Conservation (phyloP, 1,139 yeast genomes). For the Candida sp. region DNA sequence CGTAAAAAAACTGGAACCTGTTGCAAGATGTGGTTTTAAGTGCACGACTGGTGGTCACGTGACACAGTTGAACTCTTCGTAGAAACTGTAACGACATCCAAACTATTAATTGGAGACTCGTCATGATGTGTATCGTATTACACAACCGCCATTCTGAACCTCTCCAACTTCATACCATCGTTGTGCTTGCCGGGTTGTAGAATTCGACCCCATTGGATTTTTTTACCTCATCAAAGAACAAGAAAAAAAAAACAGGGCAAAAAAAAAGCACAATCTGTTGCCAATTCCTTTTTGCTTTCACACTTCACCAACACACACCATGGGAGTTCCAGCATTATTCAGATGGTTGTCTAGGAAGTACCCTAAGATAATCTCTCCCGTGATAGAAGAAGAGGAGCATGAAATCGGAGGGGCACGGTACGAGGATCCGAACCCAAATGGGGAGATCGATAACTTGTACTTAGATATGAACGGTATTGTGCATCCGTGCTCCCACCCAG, state of each 20-base stretch:
- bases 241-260: neutral
- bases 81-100: no score
- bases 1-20: no score
- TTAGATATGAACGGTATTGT: conserved; percentile 98
- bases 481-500: conserved; percentile 98
- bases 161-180: no score
- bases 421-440: conserved; percentile 87
- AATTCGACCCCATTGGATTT: no score
- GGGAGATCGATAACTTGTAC: conserved; percentile 90
- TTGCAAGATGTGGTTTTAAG: no score
- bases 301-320: neutral
- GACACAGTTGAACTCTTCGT: no score
- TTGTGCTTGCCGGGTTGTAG: neutral
- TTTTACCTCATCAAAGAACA: neutral
- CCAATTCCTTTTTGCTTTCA: neutral
- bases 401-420: conserved; percentile 62
- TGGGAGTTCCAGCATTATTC: conserved; percentile 96
- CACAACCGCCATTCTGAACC: no score
- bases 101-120: no score
- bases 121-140: no score
- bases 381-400: conserved; percentile 71
- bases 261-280: neutral
- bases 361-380: conserved; percentile 94
- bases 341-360: conserved; percentile 95
- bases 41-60: no score